phyloP scores from a whole-genome alignment of 1,284 basidiomycete species.

The Quambalaria eucalypti region DNA sequence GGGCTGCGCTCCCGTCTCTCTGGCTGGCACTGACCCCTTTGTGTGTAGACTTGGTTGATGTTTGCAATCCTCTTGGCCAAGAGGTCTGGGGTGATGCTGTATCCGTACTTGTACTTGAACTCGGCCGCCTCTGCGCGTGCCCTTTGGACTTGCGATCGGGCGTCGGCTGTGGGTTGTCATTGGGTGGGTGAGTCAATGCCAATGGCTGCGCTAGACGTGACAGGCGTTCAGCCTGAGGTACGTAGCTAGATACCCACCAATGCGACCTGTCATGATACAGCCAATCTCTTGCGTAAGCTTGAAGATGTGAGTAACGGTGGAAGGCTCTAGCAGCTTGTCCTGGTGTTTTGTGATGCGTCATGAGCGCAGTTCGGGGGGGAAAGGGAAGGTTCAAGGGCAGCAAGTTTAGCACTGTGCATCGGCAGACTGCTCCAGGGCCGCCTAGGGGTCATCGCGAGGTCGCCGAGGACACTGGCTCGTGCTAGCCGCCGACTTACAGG shows the following conservation, averaged over 20 bases:
- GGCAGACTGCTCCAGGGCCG: too few species aligned
- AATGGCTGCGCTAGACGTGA: too few species aligned
- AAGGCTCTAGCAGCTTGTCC: slow-evolving; percentile 96
- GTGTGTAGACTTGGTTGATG: slow-evolving; percentile 98
- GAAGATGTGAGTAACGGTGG: slow-evolving; percentile 90
- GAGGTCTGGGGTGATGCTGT: slow-evolving; percentile 92
- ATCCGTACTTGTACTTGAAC: slow-evolving; percentile 90
- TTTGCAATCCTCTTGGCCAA: slow-evolving; percentile 90
- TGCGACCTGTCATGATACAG: slow-evolving; percentile 91
- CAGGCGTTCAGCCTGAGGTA: too few species aligned
- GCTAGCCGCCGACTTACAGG: slow-evolving; percentile 56
- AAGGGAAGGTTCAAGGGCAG: neutral
- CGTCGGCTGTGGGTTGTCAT: slow-evolving; percentile 7
- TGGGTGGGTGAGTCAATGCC: too few species aligned
- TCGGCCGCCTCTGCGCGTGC: slow-evolving; percentile 85
- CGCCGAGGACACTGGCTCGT: neutral
- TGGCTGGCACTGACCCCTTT: slow-evolving; percentile 52
- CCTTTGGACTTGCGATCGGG: slow-evolving; percentile 76
- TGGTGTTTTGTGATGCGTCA: slow-evolving; percentile 42
- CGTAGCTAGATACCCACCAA: slow-evolving; percentile 56
- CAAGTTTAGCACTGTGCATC: neutral
- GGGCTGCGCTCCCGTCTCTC: too few species aligned
- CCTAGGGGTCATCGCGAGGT: too few species aligned
- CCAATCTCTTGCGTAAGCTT: slow-evolving; percentile 93
- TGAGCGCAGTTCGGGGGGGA: neutral